Evolutionary conservation across 1,284 basidiomycete species (phyloP).

Genomic region (Ustilago nuda): DNA sequence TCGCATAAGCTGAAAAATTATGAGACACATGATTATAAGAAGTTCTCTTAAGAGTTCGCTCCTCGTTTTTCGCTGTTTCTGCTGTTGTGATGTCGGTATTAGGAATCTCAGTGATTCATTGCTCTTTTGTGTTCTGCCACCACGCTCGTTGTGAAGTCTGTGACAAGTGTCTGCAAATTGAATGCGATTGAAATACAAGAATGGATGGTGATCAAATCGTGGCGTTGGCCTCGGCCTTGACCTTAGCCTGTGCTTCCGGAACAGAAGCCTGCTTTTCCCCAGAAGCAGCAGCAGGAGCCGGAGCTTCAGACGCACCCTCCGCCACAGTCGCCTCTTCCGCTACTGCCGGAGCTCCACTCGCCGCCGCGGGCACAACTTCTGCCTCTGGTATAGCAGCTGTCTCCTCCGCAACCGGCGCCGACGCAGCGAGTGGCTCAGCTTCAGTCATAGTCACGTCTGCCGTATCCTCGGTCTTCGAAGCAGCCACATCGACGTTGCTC

Average conservation of each 20-base stretch:
- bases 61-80: too few relatives aligned
- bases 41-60: constrained; percentile 24
- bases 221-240: not conserved
- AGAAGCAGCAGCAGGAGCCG: constrained; percentile 1
- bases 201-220: not conserved
- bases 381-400: not conserved
- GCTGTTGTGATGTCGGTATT: not conserved
- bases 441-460: constrained; percentile 19
- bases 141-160: not conserved
- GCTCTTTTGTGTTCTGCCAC: not conserved
- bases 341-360: not conserved
- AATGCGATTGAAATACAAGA: not conserved
- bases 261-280: not conserved
- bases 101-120: not conserved
- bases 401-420: not conserved
- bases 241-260: not conserved
- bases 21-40: constrained; percentile 56
- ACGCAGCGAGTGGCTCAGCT: constrained; percentile 1
- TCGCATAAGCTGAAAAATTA: constrained; percentile 35
- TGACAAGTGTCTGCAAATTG: not conserved
- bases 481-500: not conserved
- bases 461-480: not conserved
- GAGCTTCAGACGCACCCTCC: constrained; percentile 3
- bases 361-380: not conserved
- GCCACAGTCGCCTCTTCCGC: not conserved